Conservation (phyloP, 1,284 basidiomycete species). For the Grifola frondosa region DNA sequence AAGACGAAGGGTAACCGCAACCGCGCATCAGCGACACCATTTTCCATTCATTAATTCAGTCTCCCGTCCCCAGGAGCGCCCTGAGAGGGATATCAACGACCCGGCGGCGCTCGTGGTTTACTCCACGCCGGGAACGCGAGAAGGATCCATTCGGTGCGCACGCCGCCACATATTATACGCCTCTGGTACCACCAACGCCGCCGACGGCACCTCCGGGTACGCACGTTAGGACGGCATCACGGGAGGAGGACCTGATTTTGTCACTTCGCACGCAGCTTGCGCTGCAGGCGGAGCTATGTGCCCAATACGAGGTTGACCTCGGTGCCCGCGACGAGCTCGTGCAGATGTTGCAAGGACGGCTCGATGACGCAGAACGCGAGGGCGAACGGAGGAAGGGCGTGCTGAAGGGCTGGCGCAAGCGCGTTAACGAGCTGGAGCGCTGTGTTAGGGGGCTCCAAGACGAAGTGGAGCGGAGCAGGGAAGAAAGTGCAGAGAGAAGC, state of each 20-base stretch:
- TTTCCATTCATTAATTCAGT: slow-evolving; percentile 49
- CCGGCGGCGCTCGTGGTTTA: slow-evolving; percentile 51
- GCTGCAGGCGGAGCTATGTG: slow-evolving; percentile 65
- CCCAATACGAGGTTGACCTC: slow-evolving; percentile 73
- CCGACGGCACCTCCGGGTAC: slow-evolving; percentile 38
- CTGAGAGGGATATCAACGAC: slow-evolving; percentile 64
- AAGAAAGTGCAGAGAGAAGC: slow-evolving; percentile 68
- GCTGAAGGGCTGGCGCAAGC: slow-evolving; percentile 66
- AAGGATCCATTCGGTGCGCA: slow-evolving; percentile 72
- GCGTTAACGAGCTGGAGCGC: slow-evolving; percentile 67
- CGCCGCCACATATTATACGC: slow-evolving; percentile 74
- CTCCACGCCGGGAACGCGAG: slow-evolving; percentile 36
- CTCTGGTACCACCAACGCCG: slow-evolving; percentile 68
- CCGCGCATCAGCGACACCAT: slow-evolving; percentile 60
- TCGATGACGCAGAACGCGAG: slow-evolving; percentile 57
- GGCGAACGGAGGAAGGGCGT: slow-evolving; percentile 53
- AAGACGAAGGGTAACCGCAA: slow-evolving; percentile 40
- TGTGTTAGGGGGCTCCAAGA: slow-evolving; percentile 63
- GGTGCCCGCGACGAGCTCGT: slow-evolving; percentile 69
- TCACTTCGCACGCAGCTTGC: slow-evolving; percentile 70
- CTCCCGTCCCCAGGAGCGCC: slow-evolving; percentile 24
- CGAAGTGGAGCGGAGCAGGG: slow-evolving; percentile 64
- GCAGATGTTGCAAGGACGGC: slow-evolving; percentile 51
- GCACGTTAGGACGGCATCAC: slow-evolving; percentile 61
- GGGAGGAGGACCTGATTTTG: slow-evolving; percentile 67